Conservation (phyloP, 192 early-diverging fungal genomes). For the Backusella circina region DNA sequence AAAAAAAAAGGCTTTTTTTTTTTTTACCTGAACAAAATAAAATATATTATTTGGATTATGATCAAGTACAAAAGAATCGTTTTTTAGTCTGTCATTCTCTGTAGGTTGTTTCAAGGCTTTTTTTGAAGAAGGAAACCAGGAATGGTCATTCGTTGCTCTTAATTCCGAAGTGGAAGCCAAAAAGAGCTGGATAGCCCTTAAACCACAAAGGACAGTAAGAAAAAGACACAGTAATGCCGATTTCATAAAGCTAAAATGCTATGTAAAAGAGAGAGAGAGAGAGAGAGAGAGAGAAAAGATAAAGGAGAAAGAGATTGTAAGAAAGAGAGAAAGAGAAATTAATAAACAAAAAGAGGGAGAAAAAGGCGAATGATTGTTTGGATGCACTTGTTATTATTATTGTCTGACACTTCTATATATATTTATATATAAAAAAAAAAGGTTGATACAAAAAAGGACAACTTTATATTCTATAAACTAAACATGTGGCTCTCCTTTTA, state of each 20-base stretch:
- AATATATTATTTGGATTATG: constrained; percentile 52
- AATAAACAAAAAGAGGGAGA: background rate
- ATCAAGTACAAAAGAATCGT: constrained; percentile 4
- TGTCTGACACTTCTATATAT: background rate
- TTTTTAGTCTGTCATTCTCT: background rate
- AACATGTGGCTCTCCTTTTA: background rate
- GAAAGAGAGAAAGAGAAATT: background rate
- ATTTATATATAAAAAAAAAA: background rate
- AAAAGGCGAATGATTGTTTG: background rate
- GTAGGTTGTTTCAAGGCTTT: background rate
- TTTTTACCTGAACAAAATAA: constrained; percentile 65
- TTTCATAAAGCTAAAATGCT: constrained; percentile 1
- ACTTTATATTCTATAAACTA: background rate
- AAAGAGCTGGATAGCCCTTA: constrained; percentile 5
- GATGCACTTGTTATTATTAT: background rate
- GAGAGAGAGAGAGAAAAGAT: background rate
- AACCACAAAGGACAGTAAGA: background rate
- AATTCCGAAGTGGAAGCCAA: constrained; percentile 1
- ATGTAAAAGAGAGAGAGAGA: background rate
- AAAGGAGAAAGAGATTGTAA: background rate
- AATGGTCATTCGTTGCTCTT: background rate
- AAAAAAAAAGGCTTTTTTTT: constrained; percentile 9
- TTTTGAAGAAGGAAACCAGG: background rate
- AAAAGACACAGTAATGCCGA: background rate
- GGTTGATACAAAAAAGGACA: background rate